phyloP scores from a whole-genome alignment of 768 basidiomycete genomes.

The Clathrus columnatus region DNA sequence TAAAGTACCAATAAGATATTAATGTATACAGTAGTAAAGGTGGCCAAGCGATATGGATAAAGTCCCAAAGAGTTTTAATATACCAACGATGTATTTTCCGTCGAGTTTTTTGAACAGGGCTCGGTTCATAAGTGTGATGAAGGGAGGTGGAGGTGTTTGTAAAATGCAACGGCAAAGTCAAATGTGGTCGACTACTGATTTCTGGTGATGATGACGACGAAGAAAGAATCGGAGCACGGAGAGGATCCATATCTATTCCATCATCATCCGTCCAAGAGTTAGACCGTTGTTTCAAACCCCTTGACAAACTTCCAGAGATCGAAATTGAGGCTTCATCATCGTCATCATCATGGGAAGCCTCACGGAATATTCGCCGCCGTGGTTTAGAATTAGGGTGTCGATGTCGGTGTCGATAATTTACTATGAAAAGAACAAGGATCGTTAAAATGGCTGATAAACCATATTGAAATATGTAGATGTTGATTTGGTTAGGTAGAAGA shows the following conservation, averaged over 20 bases:
- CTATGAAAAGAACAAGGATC: slow-evolving; percentile 38
- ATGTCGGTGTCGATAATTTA: slow-evolving; percentile 26
- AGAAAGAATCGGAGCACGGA: no score
- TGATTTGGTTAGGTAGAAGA: slow-evolving; percentile 74
- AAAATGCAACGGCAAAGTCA: neutral
- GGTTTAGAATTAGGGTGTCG: neutral
- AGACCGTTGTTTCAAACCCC: neutral
- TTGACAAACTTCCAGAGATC: neutral
- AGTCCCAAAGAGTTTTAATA: neutral
- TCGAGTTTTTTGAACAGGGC: neutral
- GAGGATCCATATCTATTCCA: neutral
- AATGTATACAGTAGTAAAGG: neutral
- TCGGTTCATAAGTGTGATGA: neutral
- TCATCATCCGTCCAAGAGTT: neutral
- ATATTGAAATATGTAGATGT: slow-evolving; percentile 68
- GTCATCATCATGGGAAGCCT: neutral
- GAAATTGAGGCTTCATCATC: neutral
- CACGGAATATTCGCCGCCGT: neutral
- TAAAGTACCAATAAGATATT: slow-evolving; percentile 3
- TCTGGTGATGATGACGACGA: no score
- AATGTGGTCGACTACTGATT: neutral
- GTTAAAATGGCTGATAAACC: slow-evolving; percentile 58
- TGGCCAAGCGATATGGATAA: neutral
- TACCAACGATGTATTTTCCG: neutral
- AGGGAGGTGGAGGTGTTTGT: no score